Conservation (phyloP, 225 moss, liverwort and hornwort species). For the Bryum argenteum region DNA sequence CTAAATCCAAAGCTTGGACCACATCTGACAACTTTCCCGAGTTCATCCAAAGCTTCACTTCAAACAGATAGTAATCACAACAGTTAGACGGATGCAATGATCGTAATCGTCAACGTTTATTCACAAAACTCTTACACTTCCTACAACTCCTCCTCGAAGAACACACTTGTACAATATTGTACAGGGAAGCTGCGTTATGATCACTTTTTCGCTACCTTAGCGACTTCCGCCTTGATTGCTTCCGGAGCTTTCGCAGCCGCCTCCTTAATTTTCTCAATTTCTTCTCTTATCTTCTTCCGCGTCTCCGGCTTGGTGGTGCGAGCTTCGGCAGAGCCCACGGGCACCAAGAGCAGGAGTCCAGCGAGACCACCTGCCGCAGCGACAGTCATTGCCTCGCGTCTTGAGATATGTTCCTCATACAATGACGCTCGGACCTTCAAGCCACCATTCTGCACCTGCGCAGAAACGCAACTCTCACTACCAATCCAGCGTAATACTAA, state of each 20-base stretch:
- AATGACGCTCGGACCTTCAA: constrained; percentile 33
- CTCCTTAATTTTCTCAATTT: constrained; percentile 38
- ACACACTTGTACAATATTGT: constrained; percentile 21
- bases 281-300: constrained; percentile 34
- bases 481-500: not conserved
- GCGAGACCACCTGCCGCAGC: constrained; percentile 32
- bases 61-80: not conserved
- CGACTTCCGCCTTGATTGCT: constrained; percentile 25
- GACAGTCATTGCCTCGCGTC: constrained; percentile 37
- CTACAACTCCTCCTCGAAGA: constrained; percentile 26
- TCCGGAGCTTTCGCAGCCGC: constrained; percentile 25
- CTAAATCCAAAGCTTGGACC: not conserved
- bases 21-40: not conserved
- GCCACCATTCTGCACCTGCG: constrained; percentile 26
- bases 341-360: constrained; percentile 38
- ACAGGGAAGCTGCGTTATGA: constrained; percentile 7
- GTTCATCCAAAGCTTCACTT: not conserved
- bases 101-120: not conserved
- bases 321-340: constrained; percentile 41
- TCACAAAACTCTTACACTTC: constrained; percentile 24
- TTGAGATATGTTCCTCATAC: constrained; percentile 21
- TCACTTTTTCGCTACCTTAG: constrained; percentile 33
- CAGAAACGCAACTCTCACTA: not conserved
- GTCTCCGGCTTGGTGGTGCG: constrained; percentile 33
- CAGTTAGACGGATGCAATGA: not conserved